Evolutionary conservation across 305 asterid species (phyloP).

Genomic region (Solanum hybrid): DNA sequence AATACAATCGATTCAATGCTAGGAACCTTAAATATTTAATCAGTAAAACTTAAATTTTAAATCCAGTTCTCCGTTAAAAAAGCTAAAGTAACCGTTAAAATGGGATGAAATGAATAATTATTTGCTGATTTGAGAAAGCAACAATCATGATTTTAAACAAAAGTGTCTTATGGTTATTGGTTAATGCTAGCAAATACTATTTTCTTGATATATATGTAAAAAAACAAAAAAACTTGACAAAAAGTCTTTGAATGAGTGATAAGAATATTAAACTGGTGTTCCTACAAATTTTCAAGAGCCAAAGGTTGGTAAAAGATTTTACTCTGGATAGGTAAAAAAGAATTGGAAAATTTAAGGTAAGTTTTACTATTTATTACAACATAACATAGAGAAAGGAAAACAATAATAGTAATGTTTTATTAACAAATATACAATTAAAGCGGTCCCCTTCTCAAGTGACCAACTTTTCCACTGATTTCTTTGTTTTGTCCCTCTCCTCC

Average conservation of each 20-base stretch:
- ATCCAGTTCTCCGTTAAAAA: not conserved
- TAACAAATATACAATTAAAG: constrained; percentile 15
- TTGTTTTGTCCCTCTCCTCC: constrained; percentile 1
- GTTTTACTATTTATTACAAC: not conserved
- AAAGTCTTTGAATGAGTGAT: not conserved
- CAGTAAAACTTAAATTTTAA: not conserved
- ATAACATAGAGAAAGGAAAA: not conserved
- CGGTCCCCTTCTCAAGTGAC: constrained; percentile 29
- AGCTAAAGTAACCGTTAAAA: not conserved
- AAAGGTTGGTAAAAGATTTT: not conserved
- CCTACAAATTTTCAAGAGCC: not conserved
- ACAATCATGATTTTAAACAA: not conserved
- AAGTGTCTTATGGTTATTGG: not conserved
- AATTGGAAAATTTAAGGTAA: not conserved
- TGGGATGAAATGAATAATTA: not conserved
- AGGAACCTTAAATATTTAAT: too few relatives aligned
- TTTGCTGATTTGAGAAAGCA: not conserved
- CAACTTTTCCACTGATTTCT: constrained; percentile 25
- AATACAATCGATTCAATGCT: too few relatives aligned
- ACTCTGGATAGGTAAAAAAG: not conserved
- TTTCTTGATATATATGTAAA: not conserved
- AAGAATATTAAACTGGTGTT: not conserved
- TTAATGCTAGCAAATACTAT: not conserved
- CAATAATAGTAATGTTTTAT: not conserved
- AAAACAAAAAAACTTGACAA: not conserved